A percentile compares a stretch with the other conserved stretches of the same genome.
These are phyloP conservation scores for Solidago caesia DNA, from an alignment of 129 eudicot species.

Conservation along the genomic window DNA sequence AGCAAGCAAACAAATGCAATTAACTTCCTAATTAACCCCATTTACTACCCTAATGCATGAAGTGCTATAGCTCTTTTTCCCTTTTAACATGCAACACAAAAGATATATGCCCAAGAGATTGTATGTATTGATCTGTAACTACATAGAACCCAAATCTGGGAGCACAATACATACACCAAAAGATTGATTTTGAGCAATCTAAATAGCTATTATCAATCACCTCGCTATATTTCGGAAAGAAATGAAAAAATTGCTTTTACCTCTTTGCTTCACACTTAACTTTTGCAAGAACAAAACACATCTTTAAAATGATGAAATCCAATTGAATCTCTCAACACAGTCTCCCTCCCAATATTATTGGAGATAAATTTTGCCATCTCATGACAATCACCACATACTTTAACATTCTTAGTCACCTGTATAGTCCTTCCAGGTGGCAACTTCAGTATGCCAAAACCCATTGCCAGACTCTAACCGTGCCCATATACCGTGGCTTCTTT, in stretches of 20 bases:
- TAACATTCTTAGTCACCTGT: constrained; percentile 57
- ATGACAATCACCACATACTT: constrained; percentile 62
- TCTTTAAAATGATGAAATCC: constrained; percentile 74
- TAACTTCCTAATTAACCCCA: too few species aligned
- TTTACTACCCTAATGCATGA: too few species aligned
- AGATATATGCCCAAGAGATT: too few species aligned
- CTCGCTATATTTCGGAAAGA: neutral
- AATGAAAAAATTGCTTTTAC: neutral
- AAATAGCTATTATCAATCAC: neutral
- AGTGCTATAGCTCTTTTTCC: too few species aligned
- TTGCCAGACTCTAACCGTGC: constrained; percentile 64
- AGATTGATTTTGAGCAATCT: neutral
- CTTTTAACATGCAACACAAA: too few species aligned
- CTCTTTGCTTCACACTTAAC: constrained; percentile 20
- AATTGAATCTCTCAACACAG: constrained; percentile 56
- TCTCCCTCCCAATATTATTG: constrained; percentile 50
- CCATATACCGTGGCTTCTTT: constrained; percentile 52
- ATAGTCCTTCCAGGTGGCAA: constrained; percentile 51
- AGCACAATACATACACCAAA: too few species aligned
- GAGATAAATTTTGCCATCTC: constrained; percentile 66
- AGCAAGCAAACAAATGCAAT: too few species aligned
- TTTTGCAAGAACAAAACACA: constrained; percentile 68
- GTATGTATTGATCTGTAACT: too few species aligned
- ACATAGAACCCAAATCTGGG: too few species aligned
- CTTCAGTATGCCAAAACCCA: constrained; percentile 56